Percentiles rank a stretch among this genome's conserved stretches.
Evolutionary conservation across 73 alveolate genomes (phyloP).

Genomic region (Paramecium pentaurelia): DNA sequence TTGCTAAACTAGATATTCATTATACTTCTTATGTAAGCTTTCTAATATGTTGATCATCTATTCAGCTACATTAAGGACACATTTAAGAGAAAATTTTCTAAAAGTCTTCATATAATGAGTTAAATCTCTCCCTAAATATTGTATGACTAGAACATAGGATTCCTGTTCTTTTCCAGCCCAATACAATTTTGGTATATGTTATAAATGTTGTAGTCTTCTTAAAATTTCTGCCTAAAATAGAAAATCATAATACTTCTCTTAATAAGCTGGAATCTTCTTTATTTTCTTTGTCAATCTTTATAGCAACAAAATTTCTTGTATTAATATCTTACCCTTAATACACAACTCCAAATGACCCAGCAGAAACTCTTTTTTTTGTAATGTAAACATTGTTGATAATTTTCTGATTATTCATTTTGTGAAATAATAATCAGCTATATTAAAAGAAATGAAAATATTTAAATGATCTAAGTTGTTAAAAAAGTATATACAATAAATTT

Average conservation of each 20-base stretch:
- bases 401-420: neutral
- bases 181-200: constrained; percentile 25
- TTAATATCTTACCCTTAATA: constrained; percentile 66
- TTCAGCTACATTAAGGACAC: constrained; percentile 83
- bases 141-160: constrained; percentile 79
- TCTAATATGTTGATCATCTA: constrained; percentile 84
- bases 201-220: neutral
- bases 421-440: neutral
- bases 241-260: neutral
- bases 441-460: neutral
- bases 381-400: constrained; percentile 31
- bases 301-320: neutral
- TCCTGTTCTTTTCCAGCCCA: constrained; percentile 72
- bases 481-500: neutral
- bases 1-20: constrained; percentile 41
- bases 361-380: constrained; percentile 69
- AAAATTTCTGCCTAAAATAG: constrained; percentile 43
- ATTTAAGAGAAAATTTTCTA: constrained; percentile 78
- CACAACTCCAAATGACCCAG: constrained; percentile 90
- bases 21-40: constrained; percentile 80
- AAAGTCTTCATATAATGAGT: constrained; percentile 79
- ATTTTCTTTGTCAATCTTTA: neutral
- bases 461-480: neutral
- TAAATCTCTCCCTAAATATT: constrained; percentile 88
- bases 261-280: neutral